Evolutionary conservation across 345 rosid species (phyloP).

Genomic region (Brassica nigra): DNA sequence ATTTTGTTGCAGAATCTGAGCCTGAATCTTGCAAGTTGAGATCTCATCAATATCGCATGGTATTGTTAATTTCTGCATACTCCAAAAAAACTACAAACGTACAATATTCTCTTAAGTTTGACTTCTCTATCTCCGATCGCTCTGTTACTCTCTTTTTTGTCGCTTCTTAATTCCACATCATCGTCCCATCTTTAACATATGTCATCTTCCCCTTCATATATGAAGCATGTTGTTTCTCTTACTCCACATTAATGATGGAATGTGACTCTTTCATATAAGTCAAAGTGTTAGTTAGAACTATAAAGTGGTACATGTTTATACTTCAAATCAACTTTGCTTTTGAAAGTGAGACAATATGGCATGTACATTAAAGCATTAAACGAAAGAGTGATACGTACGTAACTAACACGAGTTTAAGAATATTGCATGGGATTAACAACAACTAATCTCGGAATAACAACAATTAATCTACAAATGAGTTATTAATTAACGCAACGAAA

Average conservation of each 20-base stretch:
- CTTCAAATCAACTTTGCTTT: constrained; percentile 24
- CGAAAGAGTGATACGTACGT: constrained; percentile 23
- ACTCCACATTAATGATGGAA: constrained; percentile 34
- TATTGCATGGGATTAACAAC: constrained; percentile 26
- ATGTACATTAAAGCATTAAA: constrained; percentile 20
- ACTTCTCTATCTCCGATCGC: constrained; percentile 24
- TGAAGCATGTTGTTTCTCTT: constrained; percentile 37
- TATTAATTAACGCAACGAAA: constrained; percentile 14
- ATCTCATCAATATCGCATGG: constrained; percentile 42
- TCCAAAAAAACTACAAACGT: constrained; percentile 29
- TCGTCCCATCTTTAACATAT: constrained; percentile 36
- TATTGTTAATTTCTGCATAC: constrained; percentile 20
- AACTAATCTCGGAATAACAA: not conserved
- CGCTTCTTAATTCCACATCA: constrained; percentile 31
- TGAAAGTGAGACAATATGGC: constrained; percentile 31
- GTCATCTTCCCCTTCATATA: constrained; percentile 36
- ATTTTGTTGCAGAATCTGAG: constrained; percentile 49
- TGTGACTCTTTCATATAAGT: constrained; percentile 36
- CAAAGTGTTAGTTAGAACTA: constrained; percentile 39
- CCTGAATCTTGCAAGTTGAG: constrained; percentile 57
- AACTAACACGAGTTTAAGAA: constrained; percentile 22
- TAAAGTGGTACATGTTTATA: constrained; percentile 29
- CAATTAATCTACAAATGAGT: not conserved
- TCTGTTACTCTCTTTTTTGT: constrained; percentile 8
- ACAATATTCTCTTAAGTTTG: constrained; percentile 37